Conservation (phyloP, 495 filamentous ascomycete species). For the Penicillium verhagenii region DNA sequence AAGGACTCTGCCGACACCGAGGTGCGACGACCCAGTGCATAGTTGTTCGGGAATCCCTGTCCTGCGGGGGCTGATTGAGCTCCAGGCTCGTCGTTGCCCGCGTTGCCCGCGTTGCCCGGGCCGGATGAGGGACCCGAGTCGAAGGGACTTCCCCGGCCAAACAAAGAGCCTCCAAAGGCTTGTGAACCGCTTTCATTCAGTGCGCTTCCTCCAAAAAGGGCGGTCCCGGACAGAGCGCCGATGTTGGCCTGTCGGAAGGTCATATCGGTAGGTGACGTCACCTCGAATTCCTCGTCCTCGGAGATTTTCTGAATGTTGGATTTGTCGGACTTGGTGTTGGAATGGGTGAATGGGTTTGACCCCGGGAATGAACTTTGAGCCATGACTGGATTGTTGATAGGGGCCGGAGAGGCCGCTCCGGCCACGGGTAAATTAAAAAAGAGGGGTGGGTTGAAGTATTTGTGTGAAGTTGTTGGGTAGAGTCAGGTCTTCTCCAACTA, state of each 20-base stretch:
- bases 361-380: constrained; percentile 55
- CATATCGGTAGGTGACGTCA: constrained; percentile 61
- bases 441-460: constrained; percentile 12
- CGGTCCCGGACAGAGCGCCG: constrained; percentile 23
- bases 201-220: constrained; percentile 32
- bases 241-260: constrained; percentile 47
- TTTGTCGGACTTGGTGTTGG: constrained; percentile 31
- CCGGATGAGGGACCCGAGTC: constrained; percentile 20
- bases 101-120: constrained; percentile 22
- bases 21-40: constrained; percentile 88
- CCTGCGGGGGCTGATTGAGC: constrained; percentile 34
- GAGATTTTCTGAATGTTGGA: constrained; percentile 49
- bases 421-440: constrained; percentile 25
- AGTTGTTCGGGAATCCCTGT: constrained; percentile 85
- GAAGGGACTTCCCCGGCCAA: constrained; percentile 38
- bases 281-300: constrained; percentile 62
- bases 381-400: constrained; percentile 38
- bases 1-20: constrained; percentile 97
- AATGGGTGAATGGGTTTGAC: constrained; percentile 55
- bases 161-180: constrained; percentile 24
- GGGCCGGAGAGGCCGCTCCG: constrained; percentile 37
- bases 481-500: neutral
- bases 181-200: constrained; percentile 24
- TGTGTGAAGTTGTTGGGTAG: constrained; percentile 11
- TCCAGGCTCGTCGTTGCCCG: constrained; percentile 24